Evolutionary conservation across 176 grass and related monocot species (phyloP), one percentile per base, ranked within the genome.

Genomic region (Carex scoparia): DNA sequence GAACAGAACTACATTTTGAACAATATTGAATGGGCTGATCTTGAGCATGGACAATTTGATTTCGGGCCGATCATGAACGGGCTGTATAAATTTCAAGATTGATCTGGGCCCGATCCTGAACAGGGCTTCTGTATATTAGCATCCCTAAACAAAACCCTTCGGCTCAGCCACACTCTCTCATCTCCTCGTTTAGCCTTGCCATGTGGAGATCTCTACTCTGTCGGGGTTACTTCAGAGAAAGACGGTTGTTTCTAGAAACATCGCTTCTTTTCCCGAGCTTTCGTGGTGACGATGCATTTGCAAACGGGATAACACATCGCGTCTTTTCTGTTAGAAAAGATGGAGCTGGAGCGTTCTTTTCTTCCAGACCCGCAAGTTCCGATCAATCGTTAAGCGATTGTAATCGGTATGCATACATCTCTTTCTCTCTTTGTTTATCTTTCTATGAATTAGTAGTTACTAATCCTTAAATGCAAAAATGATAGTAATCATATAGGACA

Each of bases 191-290:
- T 4, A 2, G 7, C 10, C 40, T 48, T 40, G 40, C 69, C 69
- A 72, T 72, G 69, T 72, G 37, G 69, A 49, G 69, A 23, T 72
- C 40, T 72, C 69, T 72, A 10, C 69, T 72, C 16, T 40, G 69
- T 2, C 69, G 69, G 14, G 40, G 69, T 72, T 48, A 48, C 18
- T 18, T 16, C 37, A 40, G 40, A 15, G 69, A 48, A 46, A 23
- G 38, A 38, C 35, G 13, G 67, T 14, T 42, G 32, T 6, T 18
- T 42, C 35, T 16, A 8, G 35, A 70, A 49, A 10, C 69, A 23
- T 49, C 18, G 68, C 2, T 71, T 44, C 37, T 38, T 1, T 38
- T 42, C 0, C 46, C 37, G 69, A 23, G 18, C 2, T 49, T 46
- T 23, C 16, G 40, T 4, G 18, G 16, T 72, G 69, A 18, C 16